A percentile compares a stretch with the other conserved stretches of the same genome.
Conservation (phyloP, 1,139 yeast genomes). For the Sugiyamaella sp. region DNA sequence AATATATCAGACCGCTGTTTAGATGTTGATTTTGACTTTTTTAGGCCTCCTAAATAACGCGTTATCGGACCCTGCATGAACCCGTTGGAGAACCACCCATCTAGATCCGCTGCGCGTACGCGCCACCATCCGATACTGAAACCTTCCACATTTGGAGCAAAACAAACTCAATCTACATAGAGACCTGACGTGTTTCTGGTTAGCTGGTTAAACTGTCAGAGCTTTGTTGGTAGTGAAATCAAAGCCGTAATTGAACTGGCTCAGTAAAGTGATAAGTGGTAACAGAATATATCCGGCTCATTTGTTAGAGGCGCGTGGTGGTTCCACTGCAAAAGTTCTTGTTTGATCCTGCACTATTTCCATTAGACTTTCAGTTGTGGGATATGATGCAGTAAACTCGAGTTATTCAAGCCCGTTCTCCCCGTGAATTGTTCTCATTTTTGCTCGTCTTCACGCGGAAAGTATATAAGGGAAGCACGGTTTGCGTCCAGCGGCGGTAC, state of each 20-base stretch:
- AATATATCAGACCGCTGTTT: too few relatives aligned
- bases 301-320: too few relatives aligned
- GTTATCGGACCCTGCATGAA: neutral
- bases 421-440: neutral
- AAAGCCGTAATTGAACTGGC: too few relatives aligned
- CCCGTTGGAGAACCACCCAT: too few relatives aligned
- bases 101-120: slow-evolving; percentile 14
- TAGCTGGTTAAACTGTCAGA: too few relatives aligned
- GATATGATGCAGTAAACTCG: neutral
- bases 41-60: too few relatives aligned
- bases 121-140: neutral
- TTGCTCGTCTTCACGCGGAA: neutral
- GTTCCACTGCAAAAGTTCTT: neutral
- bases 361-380: neutral
- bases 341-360: neutral
- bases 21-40: too few relatives aligned
- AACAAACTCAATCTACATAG: slow-evolving; percentile 6
- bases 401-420: neutral
- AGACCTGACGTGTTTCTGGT: too few relatives aligned
- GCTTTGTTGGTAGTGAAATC: too few relatives aligned
- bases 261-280: too few relatives aligned
- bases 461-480: neutral
- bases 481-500: too few relatives aligned
- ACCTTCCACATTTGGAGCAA: slow-evolving; percentile 13
- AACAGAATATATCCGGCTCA: too few relatives aligned